A percentile compares a stretch with the other conserved stretches of the same genome.
Conservation (phyloP, 805 yeast genomes). For the Metschnikowia gruessii region DNA sequence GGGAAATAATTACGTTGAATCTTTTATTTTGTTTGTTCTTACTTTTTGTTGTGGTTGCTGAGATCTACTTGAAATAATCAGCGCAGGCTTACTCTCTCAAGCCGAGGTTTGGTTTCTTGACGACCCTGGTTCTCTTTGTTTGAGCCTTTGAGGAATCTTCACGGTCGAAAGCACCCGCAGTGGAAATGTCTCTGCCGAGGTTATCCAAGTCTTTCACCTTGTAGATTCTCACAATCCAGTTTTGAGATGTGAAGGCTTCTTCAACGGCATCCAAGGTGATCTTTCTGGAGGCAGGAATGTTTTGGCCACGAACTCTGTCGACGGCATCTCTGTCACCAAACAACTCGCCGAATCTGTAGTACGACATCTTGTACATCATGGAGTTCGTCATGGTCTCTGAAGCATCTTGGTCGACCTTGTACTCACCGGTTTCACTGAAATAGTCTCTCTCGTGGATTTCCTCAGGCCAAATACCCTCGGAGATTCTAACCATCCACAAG, state of each 20-base stretch:
- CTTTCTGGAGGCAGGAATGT: conserved; percentile 50
- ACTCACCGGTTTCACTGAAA: conserved; percentile 85
- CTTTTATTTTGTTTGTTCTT: not conserved
- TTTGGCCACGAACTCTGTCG: conserved; percentile 89
- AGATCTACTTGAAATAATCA: not conserved
- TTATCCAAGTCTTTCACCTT: conserved; percentile 86
- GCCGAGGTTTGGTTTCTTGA: conserved; percentile 55
- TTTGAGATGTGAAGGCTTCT: conserved; percentile 92
- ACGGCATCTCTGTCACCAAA: conserved; percentile 58
- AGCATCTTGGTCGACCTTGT: conserved; percentile 79
- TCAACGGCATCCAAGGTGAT: conserved; percentile 71
- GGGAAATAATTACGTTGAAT: not conserved
- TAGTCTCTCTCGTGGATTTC: conserved; percentile 82
- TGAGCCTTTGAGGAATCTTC: conserved; percentile 22
- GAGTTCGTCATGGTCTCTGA: conserved; percentile 84
- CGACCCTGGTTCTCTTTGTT: conserved; percentile 40
- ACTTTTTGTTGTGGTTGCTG: not conserved
- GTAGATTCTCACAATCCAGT: conserved; percentile 95
- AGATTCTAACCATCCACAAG: conserved; percentile 97
- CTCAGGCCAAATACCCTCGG: conserved; percentile 99
- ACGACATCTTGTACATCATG: conserved; percentile 92
- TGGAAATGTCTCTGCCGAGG: conserved; percentile 73
- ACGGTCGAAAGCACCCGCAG: conserved; percentile 54
- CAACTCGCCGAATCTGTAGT: conserved; percentile 77
- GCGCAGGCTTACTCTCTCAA: conserved; percentile 37